Conservation (phyloP, 2,329 filamentous ascomycete species). For the Penicillium brevicompactum region DNA sequence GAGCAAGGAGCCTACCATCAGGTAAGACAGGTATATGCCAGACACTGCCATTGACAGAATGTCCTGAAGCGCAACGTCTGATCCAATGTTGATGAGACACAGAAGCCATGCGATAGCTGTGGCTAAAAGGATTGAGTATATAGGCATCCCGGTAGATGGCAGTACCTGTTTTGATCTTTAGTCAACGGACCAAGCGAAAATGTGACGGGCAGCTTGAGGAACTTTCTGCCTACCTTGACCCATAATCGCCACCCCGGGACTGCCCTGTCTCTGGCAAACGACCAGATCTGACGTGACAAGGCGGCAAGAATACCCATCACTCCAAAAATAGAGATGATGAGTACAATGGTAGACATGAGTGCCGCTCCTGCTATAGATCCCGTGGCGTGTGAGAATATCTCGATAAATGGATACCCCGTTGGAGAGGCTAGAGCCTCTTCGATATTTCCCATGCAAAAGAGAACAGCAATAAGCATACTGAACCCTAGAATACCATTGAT, state of each 20-base stretch:
- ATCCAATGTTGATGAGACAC: constrained; percentile 27
- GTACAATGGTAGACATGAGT: constrained; percentile 33
- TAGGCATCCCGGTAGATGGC: neutral
- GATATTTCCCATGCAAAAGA: constrained; percentile 41
- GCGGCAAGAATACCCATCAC: constrained; percentile 37
- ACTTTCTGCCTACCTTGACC: constrained; percentile 18
- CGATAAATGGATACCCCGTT: constrained; percentile 42
- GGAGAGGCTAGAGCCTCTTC: constrained; percentile 32
- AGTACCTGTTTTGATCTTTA: neutral
- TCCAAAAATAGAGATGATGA: constrained; percentile 34
- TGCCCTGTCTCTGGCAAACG: constrained; percentile 35
- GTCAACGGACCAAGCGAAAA: constrained; percentile 5
- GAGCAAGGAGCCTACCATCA: constrained; percentile 2
- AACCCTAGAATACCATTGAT: constrained; percentile 42
- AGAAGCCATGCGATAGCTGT: constrained; percentile 24
- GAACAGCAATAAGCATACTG: constrained; percentile 37
- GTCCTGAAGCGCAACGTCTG: constrained; percentile 24
- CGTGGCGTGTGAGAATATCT: constrained; percentile 50
- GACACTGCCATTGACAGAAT: constrained; percentile 21
- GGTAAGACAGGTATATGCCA: constrained; percentile 10
- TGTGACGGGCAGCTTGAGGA: constrained; percentile 5
- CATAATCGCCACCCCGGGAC: constrained; percentile 30
- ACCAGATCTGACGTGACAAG: constrained; percentile 35
- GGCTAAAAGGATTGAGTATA: constrained; percentile 8
- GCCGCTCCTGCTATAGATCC: constrained; percentile 37